A percentile compares a stretch with the other conserved stretches of the same genome.
These are phyloP conservation scores for Colletotrichum destructivum DNA, from an alignment of 2,329 filamentous ascomycete genomes.

Conservation along the genomic window DNA sequence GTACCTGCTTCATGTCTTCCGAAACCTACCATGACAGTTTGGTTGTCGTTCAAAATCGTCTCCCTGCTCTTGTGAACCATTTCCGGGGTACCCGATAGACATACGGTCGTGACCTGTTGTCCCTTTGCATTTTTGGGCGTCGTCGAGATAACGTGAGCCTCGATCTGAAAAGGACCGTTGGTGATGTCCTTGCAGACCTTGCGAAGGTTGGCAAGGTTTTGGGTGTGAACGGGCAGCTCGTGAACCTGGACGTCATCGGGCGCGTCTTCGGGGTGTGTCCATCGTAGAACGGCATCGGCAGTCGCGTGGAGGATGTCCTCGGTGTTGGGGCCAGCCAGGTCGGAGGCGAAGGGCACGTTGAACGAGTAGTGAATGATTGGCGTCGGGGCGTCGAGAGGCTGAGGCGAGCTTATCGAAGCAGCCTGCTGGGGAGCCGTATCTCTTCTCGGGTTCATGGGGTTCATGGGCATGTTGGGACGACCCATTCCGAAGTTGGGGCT, in stretches of 20 bases:
- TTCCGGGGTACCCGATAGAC: slow-evolving; percentile 89
- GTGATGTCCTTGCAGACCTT: slow-evolving; percentile 87
- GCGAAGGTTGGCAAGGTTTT: slow-evolving; percentile 86
- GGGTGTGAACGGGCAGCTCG: slow-evolving; percentile 91
- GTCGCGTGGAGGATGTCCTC: slow-evolving; percentile 97
- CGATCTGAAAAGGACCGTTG: slow-evolving; percentile 77
- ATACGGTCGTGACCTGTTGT: slow-evolving; percentile 86
- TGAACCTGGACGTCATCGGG: slow-evolving; percentile 88
- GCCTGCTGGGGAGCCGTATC: slow-evolving; percentile 68
- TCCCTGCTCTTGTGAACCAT: slow-evolving; percentile 91
- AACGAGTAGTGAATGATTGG: slow-evolving; percentile 90
- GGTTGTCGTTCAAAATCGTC: slow-evolving; percentile 91
- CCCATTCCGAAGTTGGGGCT: slow-evolving; percentile 78
- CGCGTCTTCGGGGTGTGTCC: slow-evolving; percentile 92
- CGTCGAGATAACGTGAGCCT: slow-evolving; percentile 87
- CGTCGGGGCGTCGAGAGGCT: slow-evolving; percentile 74
- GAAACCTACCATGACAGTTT: slow-evolving; percentile 86
- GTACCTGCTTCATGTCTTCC: background rate
- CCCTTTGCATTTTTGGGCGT: slow-evolving; percentile 81
- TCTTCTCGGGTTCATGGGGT: slow-evolving; percentile 70
- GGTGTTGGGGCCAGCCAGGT: slow-evolving; percentile 90
- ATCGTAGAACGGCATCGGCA: slow-evolving; percentile 87
- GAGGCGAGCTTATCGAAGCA: slow-evolving; percentile 75
- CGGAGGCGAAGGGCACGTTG: slow-evolving; percentile 96
- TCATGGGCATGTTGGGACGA: slow-evolving; percentile 69